A percentile compares a stretch with the other conserved stretches of the same genome.
Conservation (phyloP, 2,329 filamentous ascomycete species). For the Sporothrix luriei region DNA sequence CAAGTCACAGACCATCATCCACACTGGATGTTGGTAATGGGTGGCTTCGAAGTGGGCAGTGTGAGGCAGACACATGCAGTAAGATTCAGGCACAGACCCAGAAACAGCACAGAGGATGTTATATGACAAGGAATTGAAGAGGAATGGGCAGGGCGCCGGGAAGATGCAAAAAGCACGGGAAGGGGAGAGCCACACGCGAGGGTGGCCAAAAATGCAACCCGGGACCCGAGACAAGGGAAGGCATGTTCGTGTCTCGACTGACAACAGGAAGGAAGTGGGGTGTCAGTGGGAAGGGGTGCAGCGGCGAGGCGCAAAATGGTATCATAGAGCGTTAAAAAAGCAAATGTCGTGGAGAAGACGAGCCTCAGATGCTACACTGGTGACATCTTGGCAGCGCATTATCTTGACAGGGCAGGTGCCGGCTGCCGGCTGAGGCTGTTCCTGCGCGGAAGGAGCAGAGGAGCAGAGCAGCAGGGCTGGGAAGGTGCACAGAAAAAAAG, state of each 20-base stretch:
- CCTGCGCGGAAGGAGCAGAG: slow-evolving; percentile 6
- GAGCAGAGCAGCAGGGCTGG: not conserved
- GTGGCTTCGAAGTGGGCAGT: not conserved
- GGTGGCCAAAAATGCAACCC: not conserved
- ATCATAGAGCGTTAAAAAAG: not conserved
- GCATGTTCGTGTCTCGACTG: slow-evolving; percentile 21
- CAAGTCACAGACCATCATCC: not conserved
- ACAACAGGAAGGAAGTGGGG: not conserved
- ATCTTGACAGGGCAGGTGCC: slow-evolving; percentile 9
- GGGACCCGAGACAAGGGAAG: slow-evolving; percentile 17
- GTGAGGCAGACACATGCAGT: slow-evolving; percentile 17
- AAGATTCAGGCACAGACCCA: slow-evolving; percentile 23
- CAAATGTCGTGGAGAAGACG: not conserved
- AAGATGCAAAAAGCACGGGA: not conserved
- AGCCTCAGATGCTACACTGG: slow-evolving; percentile 22
- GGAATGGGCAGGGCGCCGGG: not conserved
- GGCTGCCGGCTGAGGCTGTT: not conserved
- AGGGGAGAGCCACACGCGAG: slow-evolving; percentile 2
- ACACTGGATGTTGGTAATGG: not conserved
- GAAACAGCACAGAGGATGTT: slow-evolving; percentile 8
- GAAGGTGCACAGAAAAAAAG: not conserved
- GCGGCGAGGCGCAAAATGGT: slow-evolving; percentile 8
- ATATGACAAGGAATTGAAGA: slow-evolving; percentile 13
- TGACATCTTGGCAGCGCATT: slow-evolving; percentile 1
- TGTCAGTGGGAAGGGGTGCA: not conserved